Conservation (phyloP, 768 basidiomycete species). For the Mycena vitilis region DNA sequence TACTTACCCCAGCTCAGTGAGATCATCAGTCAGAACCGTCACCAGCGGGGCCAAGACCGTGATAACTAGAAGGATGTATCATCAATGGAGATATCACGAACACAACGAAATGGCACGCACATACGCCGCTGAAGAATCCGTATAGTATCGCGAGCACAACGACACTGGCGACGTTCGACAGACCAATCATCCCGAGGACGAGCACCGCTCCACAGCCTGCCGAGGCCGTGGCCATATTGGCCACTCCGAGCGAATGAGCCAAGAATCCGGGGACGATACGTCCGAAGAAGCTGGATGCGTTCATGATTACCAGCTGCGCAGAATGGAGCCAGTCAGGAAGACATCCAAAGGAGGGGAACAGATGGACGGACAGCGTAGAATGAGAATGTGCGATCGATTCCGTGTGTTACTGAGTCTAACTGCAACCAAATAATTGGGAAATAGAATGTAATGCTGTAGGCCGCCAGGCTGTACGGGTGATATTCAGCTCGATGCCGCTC, state of each 20-base stretch:
- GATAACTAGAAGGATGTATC: constrained; percentile 38
- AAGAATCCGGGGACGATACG: constrained; percentile 50
- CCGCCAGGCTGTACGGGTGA: not conserved
- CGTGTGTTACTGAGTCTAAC: not conserved
- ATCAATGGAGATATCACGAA: not conserved
- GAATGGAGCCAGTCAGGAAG: not conserved
- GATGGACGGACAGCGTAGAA: not conserved
- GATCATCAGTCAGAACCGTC: constrained; percentile 43
- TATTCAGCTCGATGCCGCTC: no score
- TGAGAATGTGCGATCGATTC: not conserved
- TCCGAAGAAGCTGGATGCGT: constrained; percentile 50
- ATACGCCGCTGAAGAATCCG: constrained; percentile 50
- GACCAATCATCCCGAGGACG: constrained; percentile 36
- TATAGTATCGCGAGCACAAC: constrained; percentile 42
- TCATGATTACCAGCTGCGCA: constrained; percentile 49
- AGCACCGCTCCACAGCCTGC: constrained; percentile 40
- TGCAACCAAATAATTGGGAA: not conserved
- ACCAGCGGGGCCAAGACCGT: constrained; percentile 47
- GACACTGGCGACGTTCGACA: constrained; percentile 32
- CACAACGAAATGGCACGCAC: constrained; percentile 37
- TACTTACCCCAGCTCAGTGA: constrained; percentile 51
- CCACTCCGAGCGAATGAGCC: constrained; percentile 43
- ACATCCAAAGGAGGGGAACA: not conserved
- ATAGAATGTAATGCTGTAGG: not conserved
- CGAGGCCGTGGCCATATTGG: constrained; percentile 41